Evolutionary conservation across 257 asterid species (phyloP).

Genomic region (Ilex aquifolium): DNA sequence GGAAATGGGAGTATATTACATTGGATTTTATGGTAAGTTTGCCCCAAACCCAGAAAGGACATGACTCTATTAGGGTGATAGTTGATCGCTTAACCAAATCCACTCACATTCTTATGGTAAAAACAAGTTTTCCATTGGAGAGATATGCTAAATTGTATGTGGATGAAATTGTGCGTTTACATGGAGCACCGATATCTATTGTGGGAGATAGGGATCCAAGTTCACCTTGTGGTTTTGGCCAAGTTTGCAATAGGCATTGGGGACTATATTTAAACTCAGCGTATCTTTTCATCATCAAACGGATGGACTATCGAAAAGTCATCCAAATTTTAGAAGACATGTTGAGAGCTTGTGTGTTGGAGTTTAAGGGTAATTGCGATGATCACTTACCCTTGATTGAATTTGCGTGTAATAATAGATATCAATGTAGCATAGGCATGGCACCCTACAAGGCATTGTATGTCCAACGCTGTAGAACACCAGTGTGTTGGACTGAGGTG

Average conservation of each 20-base stretch:
- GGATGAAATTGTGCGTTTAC: too few species aligned
- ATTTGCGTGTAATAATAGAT: neutral
- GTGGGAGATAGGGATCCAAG: neutral
- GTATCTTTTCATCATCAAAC: too few species aligned
- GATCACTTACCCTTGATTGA: neutral
- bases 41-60: neutral
- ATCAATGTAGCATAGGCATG: neutral
- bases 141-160: too few species aligned
- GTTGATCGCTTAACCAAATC: too few species aligned
- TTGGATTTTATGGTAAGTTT: neutral
- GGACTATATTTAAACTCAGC: neutral
- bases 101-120: too few species aligned
- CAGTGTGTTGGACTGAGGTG: too few species aligned
- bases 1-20: neutral
- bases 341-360: neutral
- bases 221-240: neutral
- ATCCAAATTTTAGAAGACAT: neutral
- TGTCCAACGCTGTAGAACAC: too few species aligned
- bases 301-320: neutral
- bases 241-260: neutral
- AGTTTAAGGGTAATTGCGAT: neutral
- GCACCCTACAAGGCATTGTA: too few species aligned
- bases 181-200: too few species aligned
- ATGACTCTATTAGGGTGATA: too few species aligned
- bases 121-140: too few species aligned